Evolutionary conservation across 179 eudicot species (phyloP), one percentile per base, ranked within the genome.

Genomic region (Vitellaria paradoxa): DNA sequence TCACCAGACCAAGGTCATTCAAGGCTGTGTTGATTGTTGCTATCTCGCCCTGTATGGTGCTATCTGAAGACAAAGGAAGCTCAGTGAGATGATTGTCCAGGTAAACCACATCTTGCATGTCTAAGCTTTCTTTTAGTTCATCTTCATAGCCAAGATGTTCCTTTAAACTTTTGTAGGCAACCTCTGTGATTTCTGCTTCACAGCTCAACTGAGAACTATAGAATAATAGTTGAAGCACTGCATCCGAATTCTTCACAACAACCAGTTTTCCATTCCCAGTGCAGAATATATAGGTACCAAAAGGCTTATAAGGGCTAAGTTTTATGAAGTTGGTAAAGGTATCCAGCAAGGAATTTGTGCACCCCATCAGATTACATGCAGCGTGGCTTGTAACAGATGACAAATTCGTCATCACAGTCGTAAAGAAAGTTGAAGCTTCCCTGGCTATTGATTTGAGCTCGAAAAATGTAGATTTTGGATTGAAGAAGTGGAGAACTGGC

Each of bases 261-360:
- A 84, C 85, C 62, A 90, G 68, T 67, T 86, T 89, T 53, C 90
- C 88, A 66, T 82, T 86, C 37, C 89, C 91, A 11, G 86, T 80
- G 79, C 91, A 90, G 81, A 96, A 91, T 24, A 93, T 70, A 55
- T 84, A 91, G 10, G 84, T 86, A 10, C 98, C 97, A 62, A 90
- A 91, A 78, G 98, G 97, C 78, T 91, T 87, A 63, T 91, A 96
- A 75, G 97, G 97, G 77, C 99, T 96, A 24, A 91, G 87, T 77
- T 90, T 82, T 37, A 91, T 72, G 47, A 90, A 85, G 62, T 77
- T 84, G 9, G 88, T 77, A 5, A 91, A 23, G 55, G 87, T 89
- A 70, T 91, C 93, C 18, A 93, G 81, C 73, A 93, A 72, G 72
- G 85, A 75, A 80, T 85, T 91, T 7, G 97, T 88, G 72, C 86